Conservation (phyloP, 228 moss, liverwort and hornwort species). For the Sphagnum fallax region DNA sequence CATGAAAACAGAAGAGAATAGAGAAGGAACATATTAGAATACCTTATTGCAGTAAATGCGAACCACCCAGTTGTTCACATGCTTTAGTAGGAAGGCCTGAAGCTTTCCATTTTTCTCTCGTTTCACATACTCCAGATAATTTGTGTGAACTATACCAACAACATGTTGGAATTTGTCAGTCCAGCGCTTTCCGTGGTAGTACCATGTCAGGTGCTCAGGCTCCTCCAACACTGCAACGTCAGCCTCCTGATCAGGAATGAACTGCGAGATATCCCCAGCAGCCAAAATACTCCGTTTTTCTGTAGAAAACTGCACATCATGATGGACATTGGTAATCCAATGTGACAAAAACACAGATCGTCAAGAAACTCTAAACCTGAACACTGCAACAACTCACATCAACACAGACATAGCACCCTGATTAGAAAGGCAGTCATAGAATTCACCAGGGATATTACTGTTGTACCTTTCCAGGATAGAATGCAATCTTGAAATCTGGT, state of each 20-base stretch:
- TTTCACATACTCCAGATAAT: slow-evolving; percentile 89
- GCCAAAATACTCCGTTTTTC: slow-evolving; percentile 88
- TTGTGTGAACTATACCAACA: slow-evolving; percentile 90
- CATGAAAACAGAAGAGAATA: too few species aligned
- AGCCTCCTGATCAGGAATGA: slow-evolving; percentile 81
- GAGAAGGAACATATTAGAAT: too few species aligned
- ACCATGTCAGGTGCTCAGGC: slow-evolving; percentile 94
- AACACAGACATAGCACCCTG: too few species aligned
- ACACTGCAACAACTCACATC: not conserved
- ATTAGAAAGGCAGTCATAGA: too few species aligned
- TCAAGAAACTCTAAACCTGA: not conserved
- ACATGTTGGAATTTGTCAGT: slow-evolving; percentile 92
- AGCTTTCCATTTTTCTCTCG: slow-evolving; percentile 78
- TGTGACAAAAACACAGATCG: not conserved
- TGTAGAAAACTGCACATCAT: slow-evolving; percentile 62
- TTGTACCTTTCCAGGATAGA: slow-evolving; percentile 88
- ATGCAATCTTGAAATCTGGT: slow-evolving; percentile 83
- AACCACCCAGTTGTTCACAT: slow-evolving; percentile 79
- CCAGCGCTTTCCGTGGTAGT: slow-evolving; percentile 90
- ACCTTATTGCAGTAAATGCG: slow-evolving; percentile 83
- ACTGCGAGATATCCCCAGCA: slow-evolving; percentile 82
- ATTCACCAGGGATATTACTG: too few species aligned
- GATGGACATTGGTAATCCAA: not conserved
- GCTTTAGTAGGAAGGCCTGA: slow-evolving; percentile 67
- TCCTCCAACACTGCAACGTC: slow-evolving; percentile 93